Base-by-base conservation (phyloP, 495 filamentous ascomycete species). In the Podospora pseudoanserina region DNA sequence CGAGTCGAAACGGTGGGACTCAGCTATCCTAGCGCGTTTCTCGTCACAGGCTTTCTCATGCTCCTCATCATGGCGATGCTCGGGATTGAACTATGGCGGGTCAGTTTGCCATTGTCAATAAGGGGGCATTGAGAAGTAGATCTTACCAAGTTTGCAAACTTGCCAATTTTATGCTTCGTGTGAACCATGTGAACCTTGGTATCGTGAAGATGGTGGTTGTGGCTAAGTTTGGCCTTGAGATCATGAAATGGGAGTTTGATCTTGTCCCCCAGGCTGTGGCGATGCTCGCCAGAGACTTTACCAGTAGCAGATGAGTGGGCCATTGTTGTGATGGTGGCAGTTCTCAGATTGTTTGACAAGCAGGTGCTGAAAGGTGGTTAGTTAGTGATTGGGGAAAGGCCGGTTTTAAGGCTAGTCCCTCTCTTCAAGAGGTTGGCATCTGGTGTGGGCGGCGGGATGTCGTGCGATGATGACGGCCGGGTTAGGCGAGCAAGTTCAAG, bases 41-140 rank as follows among this genome's bases (percentile, higher is more conserved):
- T 83, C 83, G 74, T 99, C 94, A 28, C 92, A 93, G 4, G 77
- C 80, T 73, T 94, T 86, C 76, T 99, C 94, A 77, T 97, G 93
- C 60, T 86, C 89, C 76, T 99, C 94, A 75, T 97, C 94, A 76
- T 99, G 95, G 65, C 95, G 91, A 79, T 99, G 95, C 59, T 97
- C 90, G 7, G 87, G 86, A 77, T 97, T 97, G 81, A 96, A 78
- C 76, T 86, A 34, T 7, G 5, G 7, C 1, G 13, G 23, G 5
- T 39, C 59, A 39, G 1, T 19, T 9, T 9, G 9, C 1, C 15
- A 20, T n/a, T 5, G 0, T 7, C 26, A 59, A n/a, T 27, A 0
- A 49, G 19, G 23, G 49, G 30, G 30, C 30, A 49, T 63, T 63
- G 63, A 27, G 71, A 72, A 58, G 63, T 74, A 18, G 23, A 30